Percentiles rank a stretch among this genome's conserved stretches.
These are phyloP conservation scores for Sarocladium kiliense DNA, from an alignment of 2,329 filamentous ascomycete genomes.

Conservation along the genomic window DNA sequence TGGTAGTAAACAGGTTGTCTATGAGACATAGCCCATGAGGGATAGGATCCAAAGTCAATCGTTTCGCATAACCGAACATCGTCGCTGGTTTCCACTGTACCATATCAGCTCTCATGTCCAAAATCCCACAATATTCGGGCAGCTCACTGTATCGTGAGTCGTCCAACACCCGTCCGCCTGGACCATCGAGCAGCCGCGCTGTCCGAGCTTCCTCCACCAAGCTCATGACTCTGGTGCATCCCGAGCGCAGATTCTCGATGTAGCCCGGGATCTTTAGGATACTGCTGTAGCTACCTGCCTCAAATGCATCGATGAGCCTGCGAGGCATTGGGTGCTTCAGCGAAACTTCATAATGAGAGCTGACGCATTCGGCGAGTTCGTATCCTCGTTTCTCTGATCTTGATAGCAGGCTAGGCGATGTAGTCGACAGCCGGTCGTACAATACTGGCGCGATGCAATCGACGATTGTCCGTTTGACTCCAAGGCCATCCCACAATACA, in stretches of 20 bases:
- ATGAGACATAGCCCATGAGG: constrained; percentile 36
- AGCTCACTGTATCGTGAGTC: constrained; percentile 42
- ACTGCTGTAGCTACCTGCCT: constrained; percentile 45
- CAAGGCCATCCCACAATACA: constrained; percentile 44
- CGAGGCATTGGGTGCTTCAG: constrained; percentile 41
- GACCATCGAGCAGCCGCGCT: constrained; percentile 35
- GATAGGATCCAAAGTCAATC: constrained; percentile 49
- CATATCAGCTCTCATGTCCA: constrained; percentile 14
- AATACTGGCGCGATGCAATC: constrained; percentile 51
- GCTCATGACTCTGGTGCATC: constrained; percentile 48
- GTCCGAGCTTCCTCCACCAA: constrained; percentile 46
- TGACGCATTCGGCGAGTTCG: constrained; percentile 36
- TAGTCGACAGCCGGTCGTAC: constrained; percentile 48
- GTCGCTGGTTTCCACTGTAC: constrained; percentile 35
- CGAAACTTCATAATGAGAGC: constrained; percentile 40
- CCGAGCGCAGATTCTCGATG: constrained; percentile 37
- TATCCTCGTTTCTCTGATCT: constrained; percentile 25
- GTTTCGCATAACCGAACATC: constrained; percentile 33
- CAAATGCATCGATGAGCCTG: constrained; percentile 40
- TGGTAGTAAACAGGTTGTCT: constrained; percentile 35
- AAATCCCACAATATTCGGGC: not conserved
- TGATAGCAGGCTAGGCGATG: constrained; percentile 38
- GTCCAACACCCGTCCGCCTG: constrained; percentile 34
- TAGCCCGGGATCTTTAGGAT: constrained; percentile 42
- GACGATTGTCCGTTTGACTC: constrained; percentile 53